phyloP scores from a whole-genome alignment of 305 asterid genomes.

The Fraxinus floribunda region DNA sequence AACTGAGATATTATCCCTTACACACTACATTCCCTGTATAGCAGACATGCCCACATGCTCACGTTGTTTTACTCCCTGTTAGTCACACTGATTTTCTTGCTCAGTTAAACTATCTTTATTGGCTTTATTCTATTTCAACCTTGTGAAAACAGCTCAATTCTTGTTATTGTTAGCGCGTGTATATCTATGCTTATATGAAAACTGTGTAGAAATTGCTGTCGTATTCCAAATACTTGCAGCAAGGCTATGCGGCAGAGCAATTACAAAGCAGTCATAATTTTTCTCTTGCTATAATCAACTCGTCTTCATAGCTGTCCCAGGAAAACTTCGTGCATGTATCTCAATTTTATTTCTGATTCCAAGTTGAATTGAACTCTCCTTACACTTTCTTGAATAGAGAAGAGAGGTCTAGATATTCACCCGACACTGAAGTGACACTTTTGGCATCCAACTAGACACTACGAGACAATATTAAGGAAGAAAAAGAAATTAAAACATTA shows the following conservation, averaged over 20 bases:
- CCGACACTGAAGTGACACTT: background rate
- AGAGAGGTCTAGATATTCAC: background rate
- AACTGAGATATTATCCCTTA: background rate
- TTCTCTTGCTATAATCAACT: background rate
- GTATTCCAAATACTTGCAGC: background rate
- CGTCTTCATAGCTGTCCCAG: background rate
- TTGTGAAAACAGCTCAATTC: conserved; percentile 1
- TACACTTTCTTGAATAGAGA: background rate
- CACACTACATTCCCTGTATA: background rate
- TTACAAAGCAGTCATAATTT: background rate
- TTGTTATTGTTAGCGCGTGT: background rate
- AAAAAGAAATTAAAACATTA: background rate
- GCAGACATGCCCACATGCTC: background rate
- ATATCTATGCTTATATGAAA: background rate
- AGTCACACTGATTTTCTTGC: background rate
- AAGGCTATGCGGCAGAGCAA: background rate
- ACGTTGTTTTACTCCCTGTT: background rate
- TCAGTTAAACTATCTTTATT: background rate
- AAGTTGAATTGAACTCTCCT: background rate
- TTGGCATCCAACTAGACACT: background rate
- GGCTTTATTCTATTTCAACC: background rate
- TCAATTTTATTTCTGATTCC: background rate
- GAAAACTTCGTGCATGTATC: background rate
- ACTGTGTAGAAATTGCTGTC: background rate
- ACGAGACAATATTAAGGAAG: background rate